Evolutionary conservation across 164 flowering plant genomes (phyloP), one percentile per base, ranked within the genome.

Genomic region (Amborella trichopoda): DNA sequence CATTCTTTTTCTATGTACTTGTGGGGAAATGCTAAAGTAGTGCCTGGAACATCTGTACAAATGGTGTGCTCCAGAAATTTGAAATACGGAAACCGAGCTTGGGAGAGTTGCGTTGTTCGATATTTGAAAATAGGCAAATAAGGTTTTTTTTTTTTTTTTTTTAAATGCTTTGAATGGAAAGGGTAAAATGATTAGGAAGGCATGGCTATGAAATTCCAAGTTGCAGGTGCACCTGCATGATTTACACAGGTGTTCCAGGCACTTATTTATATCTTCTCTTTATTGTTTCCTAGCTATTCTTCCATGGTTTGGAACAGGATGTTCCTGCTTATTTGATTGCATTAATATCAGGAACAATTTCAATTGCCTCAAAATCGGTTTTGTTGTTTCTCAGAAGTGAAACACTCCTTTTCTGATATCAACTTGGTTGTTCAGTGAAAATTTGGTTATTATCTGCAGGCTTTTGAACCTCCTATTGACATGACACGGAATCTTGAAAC

Each of bases 401-500:
- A 37, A 5, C 40, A 14, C 40, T 37, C 10, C 14, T 4, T 37
- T 14, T 37, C 13, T 14, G 4, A 37, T 37, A 13, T 37, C 18
- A 4, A 5, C 40, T 14, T 5, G 14, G 34, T 37, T 14, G 18
- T 37, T 14, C n/a, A n/a, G n/a, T 37, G 14, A 14, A 8, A 30
- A 6, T 30, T 14, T 6, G 11, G 9, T 30, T 6, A 30, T 14
- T 30, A 11, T 4, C 9, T 28, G 50, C 75, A 91, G 98, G 89
- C 83, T 57, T 91, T 91, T 78, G 94, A 86, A 19, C 93, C 98
- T 40, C 94, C 96, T 25, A 58, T 90, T 50, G 95, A 90, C 68
- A 73, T 90, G 91, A 84, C 80, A 58, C 80, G 70, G 59, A 87
- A 78, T 47, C 46, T 55, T 16, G 77, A 76, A 62, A 48, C 50